Conservation (phyloP, 1,284 basidiomycete genomes). For the Rhodotorula sp. region DNA sequence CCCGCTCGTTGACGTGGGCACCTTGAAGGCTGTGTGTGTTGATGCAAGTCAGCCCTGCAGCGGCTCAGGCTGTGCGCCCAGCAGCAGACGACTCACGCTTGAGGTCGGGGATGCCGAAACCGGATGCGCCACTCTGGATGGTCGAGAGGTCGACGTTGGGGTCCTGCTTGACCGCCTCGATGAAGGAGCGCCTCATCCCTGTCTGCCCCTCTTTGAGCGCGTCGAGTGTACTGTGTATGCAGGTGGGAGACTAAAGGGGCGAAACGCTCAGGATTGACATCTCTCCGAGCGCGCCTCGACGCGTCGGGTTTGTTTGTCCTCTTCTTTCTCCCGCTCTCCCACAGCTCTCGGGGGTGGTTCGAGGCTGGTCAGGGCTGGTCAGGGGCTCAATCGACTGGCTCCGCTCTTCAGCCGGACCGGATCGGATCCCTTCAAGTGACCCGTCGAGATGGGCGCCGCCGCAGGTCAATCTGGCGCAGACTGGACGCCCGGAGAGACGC, state of each 20-base stretch:
- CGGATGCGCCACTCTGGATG: slow-evolving; percentile 31
- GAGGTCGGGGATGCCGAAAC: slow-evolving; percentile 29
- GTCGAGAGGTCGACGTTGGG: slow-evolving; percentile 2
- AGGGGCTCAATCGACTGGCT: not conserved
- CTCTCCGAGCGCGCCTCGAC: not conserved
- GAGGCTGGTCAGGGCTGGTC: too few relatives aligned
- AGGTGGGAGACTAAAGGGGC: not conserved
- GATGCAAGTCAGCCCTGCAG: not conserved
- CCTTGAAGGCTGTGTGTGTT: slow-evolving; percentile 32
- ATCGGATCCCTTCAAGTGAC: not conserved
- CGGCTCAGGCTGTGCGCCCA: not conserved
- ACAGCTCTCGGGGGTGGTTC: not conserved
- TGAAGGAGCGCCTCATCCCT: slow-evolving; percentile 32
- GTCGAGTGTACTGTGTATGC: not conserved
- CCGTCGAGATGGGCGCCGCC: not conserved
- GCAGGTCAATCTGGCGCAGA: not conserved
- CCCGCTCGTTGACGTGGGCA: slow-evolving; percentile 15
- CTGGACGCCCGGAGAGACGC: not conserved
- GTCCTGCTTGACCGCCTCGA: slow-evolving; percentile 16
- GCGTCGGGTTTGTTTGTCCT: not conserved
- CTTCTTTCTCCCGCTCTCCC: not conserved
- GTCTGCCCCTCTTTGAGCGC: not conserved
- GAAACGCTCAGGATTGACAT: too few relatives aligned
- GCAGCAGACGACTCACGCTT: slow-evolving; percentile 28
- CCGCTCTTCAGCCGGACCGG: too few relatives aligned